phyloP scores from a whole-genome alignment of 306 rosid species.

The Oxytropis ochrocephala region DNA sequence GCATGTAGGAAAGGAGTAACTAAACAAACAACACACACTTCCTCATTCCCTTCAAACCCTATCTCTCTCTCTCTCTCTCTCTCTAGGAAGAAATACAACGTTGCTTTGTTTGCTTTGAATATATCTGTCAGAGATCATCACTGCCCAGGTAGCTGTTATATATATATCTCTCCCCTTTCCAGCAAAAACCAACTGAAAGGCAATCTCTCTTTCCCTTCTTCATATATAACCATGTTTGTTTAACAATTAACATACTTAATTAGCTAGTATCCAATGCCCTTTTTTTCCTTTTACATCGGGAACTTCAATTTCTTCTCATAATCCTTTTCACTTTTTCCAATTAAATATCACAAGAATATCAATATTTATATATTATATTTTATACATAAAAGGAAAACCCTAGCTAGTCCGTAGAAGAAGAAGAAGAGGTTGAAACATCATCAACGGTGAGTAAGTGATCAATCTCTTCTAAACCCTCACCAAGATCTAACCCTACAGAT shows the following conservation, averaged over 20 bases:
- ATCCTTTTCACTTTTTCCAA: not conserved
- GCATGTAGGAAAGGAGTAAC: too few species aligned
- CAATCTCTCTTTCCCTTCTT: conserved; percentile 12
- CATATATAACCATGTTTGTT: not conserved
- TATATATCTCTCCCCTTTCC: not conserved
- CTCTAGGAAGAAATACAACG: not conserved
- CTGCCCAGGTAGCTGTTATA: not conserved
- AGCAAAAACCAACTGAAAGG: not conserved
- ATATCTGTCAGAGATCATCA: not conserved
- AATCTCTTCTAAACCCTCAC: not conserved
- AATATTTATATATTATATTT: not conserved
- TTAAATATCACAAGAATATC: not conserved
- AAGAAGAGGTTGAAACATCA: not conserved
- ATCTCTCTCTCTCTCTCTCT: not conserved
- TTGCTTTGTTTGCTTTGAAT: not conserved
- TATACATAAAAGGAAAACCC: conserved; percentile 22
- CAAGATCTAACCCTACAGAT: conserved; percentile 21
- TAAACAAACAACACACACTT: too few species aligned
- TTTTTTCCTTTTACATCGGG: not conserved
- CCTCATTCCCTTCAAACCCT: not conserved
- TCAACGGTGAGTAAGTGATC: not conserved
- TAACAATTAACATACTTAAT: not conserved
- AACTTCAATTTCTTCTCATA: not conserved
- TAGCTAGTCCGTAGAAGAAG: not conserved
- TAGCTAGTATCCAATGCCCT: not conserved